phyloP scores from a whole-genome alignment of 169 alveolate genomes.

The Perkinsus chesapeaki region DNA sequence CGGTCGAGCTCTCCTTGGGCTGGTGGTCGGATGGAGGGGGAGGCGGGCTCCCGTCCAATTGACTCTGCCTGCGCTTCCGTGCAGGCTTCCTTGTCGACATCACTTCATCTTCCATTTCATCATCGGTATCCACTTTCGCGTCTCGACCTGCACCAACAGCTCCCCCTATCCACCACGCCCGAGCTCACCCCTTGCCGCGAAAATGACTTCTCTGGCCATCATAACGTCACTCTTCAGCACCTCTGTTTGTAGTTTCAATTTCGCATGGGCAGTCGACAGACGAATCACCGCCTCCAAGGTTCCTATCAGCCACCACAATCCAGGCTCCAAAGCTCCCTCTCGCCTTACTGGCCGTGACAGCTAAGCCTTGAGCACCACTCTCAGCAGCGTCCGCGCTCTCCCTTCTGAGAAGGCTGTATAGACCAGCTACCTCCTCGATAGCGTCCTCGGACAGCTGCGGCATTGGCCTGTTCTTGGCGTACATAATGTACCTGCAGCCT shows the following conservation, averaged over 20 bases:
- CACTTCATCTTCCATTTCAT: neutral
- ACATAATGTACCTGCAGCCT: conserved; percentile 41
- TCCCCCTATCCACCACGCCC: too few relatives aligned
- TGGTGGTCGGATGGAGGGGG: neutral
- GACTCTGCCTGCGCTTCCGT: conserved; percentile 1
- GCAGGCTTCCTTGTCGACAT: neutral
- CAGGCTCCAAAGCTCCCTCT: too few relatives aligned
- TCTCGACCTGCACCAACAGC: conserved; percentile 3
- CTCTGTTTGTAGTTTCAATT: conserved; percentile 42
- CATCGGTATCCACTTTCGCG: neutral
- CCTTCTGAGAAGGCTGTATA: conserved; percentile 54
- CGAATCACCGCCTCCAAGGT: conserved; percentile 79
- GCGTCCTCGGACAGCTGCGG: conserved; percentile 69
- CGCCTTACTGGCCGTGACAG: neutral
- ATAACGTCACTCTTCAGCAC: neutral
- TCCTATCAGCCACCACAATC: conserved; percentile 24
- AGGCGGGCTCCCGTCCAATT: neutral
- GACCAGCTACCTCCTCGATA: conserved; percentile 49
- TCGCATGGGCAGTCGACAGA: conserved; percentile 74
- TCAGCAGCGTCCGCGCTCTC: conserved; percentile 19
- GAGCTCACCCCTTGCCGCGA: neutral
- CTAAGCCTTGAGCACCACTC: conserved; percentile 9
- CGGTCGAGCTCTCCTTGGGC: neutral
- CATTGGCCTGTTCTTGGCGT: conserved; percentile 40
- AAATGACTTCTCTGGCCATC: neutral